Conservation (phyloP, 306 rosid species). For the Vigna reflexopilosa region DNA sequence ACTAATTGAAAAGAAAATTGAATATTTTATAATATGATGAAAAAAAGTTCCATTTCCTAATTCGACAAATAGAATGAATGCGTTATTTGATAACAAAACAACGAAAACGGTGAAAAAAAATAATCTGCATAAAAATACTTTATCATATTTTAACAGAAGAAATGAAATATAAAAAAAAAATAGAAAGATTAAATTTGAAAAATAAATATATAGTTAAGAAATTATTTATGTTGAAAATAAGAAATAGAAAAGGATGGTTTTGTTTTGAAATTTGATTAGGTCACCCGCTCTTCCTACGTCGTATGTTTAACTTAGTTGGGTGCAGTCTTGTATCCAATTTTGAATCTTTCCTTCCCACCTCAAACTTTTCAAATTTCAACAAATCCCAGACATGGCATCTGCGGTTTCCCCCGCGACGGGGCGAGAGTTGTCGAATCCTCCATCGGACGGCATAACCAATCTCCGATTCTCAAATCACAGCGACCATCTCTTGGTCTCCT, state of each 20-base stretch:
- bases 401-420: constrained; percentile 64
- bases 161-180: no score
- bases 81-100: no score
- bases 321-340: background rate
- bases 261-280: background rate
- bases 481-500: constrained; percentile 88
- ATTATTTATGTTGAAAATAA: background rate
- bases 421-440: constrained; percentile 79
- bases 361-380: background rate
- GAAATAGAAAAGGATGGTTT: background rate
- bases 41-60: no score
- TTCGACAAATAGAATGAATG: no score
- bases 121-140: no score
- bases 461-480: constrained; percentile 91
- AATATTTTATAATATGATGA: no score
- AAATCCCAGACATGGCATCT: constrained; percentile 1
- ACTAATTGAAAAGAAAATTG: no score
- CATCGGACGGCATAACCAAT: constrained; percentile 91
- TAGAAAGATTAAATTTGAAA: no score
- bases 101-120: no score
- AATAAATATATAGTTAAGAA: no score
- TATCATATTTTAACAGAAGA: no score
- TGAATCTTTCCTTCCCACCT: background rate
- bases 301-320: background rate
- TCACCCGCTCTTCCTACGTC: background rate